A percentile compares a stretch with the other conserved stretches of the same genome.
Conservation (phyloP, 148 eudicot genomes). For the Arctostaphylos glauca region DNA sequence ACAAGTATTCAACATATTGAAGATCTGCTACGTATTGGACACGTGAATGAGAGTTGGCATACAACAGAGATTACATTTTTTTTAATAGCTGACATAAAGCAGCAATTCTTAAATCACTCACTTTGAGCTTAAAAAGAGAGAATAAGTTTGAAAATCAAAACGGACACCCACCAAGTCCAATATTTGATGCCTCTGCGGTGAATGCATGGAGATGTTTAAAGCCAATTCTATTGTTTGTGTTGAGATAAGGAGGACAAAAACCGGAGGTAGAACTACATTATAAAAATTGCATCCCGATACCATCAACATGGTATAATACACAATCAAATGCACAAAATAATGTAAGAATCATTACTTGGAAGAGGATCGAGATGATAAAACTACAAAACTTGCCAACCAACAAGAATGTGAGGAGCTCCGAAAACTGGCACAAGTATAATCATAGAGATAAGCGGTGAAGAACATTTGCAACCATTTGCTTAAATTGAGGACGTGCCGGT, state of each 20-base stretch:
- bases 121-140: not conserved
- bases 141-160: not conserved
- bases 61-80: too few species aligned
- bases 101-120: not conserved
- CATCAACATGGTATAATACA: slow-evolving; percentile 5
- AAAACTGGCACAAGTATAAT: not conserved
- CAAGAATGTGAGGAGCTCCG: not conserved
- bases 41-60: not conserved
- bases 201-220: not conserved
- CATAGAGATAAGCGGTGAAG: not conserved
- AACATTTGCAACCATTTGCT: slow-evolving; percentile 9
- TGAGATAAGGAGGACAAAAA: not conserved
- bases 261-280: not conserved
- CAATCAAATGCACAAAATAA: slow-evolving; percentile 7
- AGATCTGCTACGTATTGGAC: not conserved
- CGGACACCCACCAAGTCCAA: not conserved
- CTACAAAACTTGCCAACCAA: slow-evolving; percentile 16
- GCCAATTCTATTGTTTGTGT: not conserved
- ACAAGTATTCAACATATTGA: not conserved
- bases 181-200: not conserved
- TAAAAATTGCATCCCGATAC: not conserved
- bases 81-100: not conserved
- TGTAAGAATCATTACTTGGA: slow-evolving; percentile 13
- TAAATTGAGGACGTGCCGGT: not conserved
- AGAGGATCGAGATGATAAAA: not conserved